phyloP scores from a whole-genome alignment of 2,329 filamentous ascomycete genomes.

The Trichoderma sp. region DNA sequence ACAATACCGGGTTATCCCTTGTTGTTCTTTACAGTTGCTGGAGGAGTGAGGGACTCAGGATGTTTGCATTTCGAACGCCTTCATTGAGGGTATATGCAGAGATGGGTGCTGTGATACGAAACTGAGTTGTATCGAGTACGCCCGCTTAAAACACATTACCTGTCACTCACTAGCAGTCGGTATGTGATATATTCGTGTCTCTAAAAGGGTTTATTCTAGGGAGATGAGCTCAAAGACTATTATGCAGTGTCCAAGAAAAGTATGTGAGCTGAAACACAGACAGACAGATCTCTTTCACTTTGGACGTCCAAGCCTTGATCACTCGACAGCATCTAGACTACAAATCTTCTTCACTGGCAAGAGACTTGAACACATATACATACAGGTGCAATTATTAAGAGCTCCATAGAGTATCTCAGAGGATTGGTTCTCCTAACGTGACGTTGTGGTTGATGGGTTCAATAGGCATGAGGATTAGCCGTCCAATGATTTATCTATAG shows the following conservation, averaged over 20 bases:
- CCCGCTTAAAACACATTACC: not conserved
- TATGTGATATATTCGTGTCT: not conserved
- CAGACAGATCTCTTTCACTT: not conserved
- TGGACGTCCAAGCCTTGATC: not conserved
- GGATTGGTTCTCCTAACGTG: not conserved
- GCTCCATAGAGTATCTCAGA: not conserved
- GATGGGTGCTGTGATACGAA: no score
- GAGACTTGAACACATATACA: not conserved
- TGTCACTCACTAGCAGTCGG: no score
- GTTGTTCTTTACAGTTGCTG: no score
- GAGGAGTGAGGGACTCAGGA: no score
- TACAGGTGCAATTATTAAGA: not conserved
- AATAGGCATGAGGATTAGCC: not conserved
- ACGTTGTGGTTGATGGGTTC: not conserved
- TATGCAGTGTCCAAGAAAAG: no score
- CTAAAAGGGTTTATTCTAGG: not conserved
- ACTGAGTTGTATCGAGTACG: not conserved
- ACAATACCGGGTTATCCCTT: no score
- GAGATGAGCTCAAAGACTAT: rapidly evolving
- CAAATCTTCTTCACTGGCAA: not conserved
- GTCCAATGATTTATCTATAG: not conserved
- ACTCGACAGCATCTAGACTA: not conserved
- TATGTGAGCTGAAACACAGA: not conserved
- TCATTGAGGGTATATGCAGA: no score
- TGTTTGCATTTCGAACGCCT: no score